Evolutionary conservation across 441 rosid genomes (phyloP), one percentile per base, ranked within the genome.

Genomic region (Adansonia grandidieri): DNA sequence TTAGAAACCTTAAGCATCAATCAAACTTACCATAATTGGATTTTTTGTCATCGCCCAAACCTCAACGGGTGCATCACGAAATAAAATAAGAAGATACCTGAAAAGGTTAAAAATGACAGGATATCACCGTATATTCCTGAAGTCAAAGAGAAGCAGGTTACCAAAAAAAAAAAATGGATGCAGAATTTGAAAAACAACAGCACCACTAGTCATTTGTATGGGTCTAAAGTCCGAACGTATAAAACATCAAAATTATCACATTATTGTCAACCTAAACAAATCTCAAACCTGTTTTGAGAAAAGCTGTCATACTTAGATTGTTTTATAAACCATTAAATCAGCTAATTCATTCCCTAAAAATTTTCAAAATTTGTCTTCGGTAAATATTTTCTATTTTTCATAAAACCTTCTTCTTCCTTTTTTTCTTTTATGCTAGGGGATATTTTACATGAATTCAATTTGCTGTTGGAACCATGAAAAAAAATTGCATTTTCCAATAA

Each of bases 41-140:
- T 77, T 90, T 84, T 93, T 93, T 70, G 98, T 91, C 99, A 96
- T 94, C 56, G 98, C 99, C 99, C 99, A 96, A 79, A 94, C 98
- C 87, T 96, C 99, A 81, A 96, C 98, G 50, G 99, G 98, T 7
- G 98, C 97, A 85, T 96, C 99, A 81, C 97, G 97, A 81, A 96
- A 96, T 86, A 96, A 83, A 86, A 96, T 91, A 78, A 96, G 88
- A 83, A 96, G 98, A 84, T 96, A 94, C 94, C 98, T 96, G 91
- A 71, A 85, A 77, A 57, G 58, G 67, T 72, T 40, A 63, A 77
- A 63, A 54, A 71, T 4, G 68, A 69, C 22, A 67, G 4, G 47
- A 47, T 14, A 11, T 78, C 28, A 76, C 75, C 71, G 47, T 54
- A 68, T 42, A 67, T 66, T 61, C 28, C 48, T 24, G 15, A 68